A percentile compares a stretch with the other conserved stretches of the same genome.
These are phyloP conservation scores for Pseudoperonospora humuli DNA, from an alignment of 352 stramenopile genomes.

Conservation along the genomic window DNA sequence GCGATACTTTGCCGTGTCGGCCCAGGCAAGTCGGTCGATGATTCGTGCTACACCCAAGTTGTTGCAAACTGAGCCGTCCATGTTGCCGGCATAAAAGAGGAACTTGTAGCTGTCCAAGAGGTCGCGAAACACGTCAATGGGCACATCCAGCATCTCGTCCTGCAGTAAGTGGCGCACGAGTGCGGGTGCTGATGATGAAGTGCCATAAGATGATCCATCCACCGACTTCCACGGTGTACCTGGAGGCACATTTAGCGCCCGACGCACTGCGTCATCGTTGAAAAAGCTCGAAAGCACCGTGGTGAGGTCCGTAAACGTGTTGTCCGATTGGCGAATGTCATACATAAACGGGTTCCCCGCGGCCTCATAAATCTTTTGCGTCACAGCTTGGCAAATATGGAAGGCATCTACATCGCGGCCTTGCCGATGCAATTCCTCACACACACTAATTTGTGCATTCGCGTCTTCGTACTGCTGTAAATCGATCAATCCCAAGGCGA, in stretches of 20 bases:
- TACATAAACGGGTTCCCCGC: conserved; percentile 82
- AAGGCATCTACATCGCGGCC: conserved; percentile 70
- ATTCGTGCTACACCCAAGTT: conserved; percentile 69
- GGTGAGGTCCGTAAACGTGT: conserved; percentile 52
- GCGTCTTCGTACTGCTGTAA: conserved; percentile 74
- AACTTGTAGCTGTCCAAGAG: conserved; percentile 80
- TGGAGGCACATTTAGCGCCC: conserved; percentile 78
- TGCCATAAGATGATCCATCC: conserved; percentile 51
- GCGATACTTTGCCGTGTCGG: conserved; percentile 56
- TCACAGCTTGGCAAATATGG: conserved; percentile 54
- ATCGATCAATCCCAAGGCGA: conserved; percentile 74
- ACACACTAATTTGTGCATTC: conserved; percentile 65
- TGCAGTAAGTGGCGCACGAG: conserved; percentile 61
- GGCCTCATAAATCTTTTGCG: conserved; percentile 67
- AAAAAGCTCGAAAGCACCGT: conserved; percentile 68
- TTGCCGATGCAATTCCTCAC: conserved; percentile 66
- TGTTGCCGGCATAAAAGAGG: conserved; percentile 79
- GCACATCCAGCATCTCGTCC: conserved; percentile 74
- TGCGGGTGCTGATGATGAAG: conserved; percentile 38
- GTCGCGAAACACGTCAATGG: conserved; percentile 67
- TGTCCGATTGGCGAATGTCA: conserved; percentile 60
- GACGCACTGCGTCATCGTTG: conserved; percentile 65
- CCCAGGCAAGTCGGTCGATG: conserved; percentile 74
- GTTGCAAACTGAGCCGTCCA: conserved; percentile 78
- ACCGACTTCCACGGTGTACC: conserved; percentile 61